Base-by-base conservation (phyloP, 2,329 filamentous ascomycete genomes). In the Daldinia sp. region DNA sequence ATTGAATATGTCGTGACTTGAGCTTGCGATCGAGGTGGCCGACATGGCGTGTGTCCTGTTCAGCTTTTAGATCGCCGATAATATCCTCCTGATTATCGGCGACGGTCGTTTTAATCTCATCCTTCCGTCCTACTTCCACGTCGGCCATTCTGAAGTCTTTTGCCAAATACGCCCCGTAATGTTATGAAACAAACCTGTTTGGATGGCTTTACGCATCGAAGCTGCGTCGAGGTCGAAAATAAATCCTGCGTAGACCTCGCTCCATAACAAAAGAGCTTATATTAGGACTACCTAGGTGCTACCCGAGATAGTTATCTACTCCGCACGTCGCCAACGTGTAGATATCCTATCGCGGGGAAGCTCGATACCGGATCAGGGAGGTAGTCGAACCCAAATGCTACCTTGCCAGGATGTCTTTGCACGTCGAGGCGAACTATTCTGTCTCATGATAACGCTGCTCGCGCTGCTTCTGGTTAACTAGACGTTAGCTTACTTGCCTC, bases 1-100 rank as follows among this genome's bases (percentile, higher is more conserved):
- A 80, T 45, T 80, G 78, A 0, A 80, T 74, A 62, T 80, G 77
- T 3, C 78, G 74, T 8, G 79, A 77, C 58, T 79, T 79, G 64
- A 80, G 75, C 48, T 67, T 72, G 4, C 77, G 74, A 0, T 79
- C 73, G 10, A 79, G 75, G 1, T 73, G 77, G 25, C 77, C 77
- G 15, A 77, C 55, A 37, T 78, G 68, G 21, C 71, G 73, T 13
- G 51, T 66, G 32, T 75, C 75, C 11, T 73, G 68, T 67, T 71
- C 67, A 1, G 48, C 52, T 61, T 73, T 72, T 5, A 64, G 15
- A 19, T 68, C 70, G 10, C 56, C 55, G 15, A 68, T 50, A 6
- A 48, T 15, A 21, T 73, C 71, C 41, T 68, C 64, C 4, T 64
- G 66, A 10, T 58, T 66, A 7, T 68, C 56, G 7, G 56, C 32